Base-by-base conservation (phyloP, 352 stramenopile species). In the Salisapilia sapeloensis region DNA sequence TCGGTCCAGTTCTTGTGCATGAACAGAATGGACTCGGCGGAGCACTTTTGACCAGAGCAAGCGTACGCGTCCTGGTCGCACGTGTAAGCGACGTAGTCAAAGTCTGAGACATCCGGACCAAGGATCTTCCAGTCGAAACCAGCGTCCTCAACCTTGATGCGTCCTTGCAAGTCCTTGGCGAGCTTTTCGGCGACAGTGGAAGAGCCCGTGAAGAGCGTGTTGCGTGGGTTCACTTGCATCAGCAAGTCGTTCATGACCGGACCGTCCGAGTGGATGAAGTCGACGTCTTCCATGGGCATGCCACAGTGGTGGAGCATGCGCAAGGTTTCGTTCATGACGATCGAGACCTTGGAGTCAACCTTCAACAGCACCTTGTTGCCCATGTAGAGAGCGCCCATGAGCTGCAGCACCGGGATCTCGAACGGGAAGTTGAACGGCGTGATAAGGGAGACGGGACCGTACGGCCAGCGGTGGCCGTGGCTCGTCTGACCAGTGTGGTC, bases 71-170 rank as follows among this genome's bases (percentile, higher is more conserved):
- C 94, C 75, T 99, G 94, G 58, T 99, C 94, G 33, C 80, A 97
- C 46, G 93, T 92, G 84, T 87, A 98, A 7, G 92, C 90, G 10
- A 99, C 93, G 50, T 98, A 98, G 42, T 98, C 90, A 13, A 97
- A 80, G 60, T 98, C 77, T 33, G 53, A 33, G 6, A 97, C 92
- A 50, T 98, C 94, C 1, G 92, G 93, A 20, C 92, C 92, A 22
- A 98, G 61, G 39, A 96, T 67, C 56, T 98, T 99, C 94, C 94
- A 99, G 66, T 99, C 94, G 50, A 98, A 98, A 13, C 94, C 94
- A 29, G 94, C 93, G 57, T 99, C 94, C 53, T 99, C 94, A 15
- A 98, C 67, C 63, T 95, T 95, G 33, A 96, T 90, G 14, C 67
- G 69, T 20, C 86, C 85, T 29, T 81, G 70, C 11, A 97, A 82